Base-by-base conservation (phyloP, 805 yeast species). In the Lachancea thermotolerans region DNA sequence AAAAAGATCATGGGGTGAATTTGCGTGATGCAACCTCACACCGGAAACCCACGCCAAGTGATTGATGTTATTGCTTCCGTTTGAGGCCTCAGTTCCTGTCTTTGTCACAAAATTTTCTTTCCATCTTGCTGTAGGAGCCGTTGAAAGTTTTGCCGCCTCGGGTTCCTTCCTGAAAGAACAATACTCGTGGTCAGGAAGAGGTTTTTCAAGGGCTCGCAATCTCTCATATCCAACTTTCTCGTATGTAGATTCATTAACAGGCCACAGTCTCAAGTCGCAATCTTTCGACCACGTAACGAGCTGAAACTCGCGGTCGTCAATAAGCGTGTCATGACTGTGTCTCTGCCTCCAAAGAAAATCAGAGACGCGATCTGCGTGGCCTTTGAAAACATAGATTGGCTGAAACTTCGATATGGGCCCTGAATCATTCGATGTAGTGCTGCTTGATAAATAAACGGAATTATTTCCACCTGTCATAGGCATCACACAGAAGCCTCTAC, bases 21-120 rank as follows among this genome's bases (percentile, higher is more conserved):
- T 63, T 3, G 53, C 50, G 33, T 60, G 39, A 55, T 65, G 59
- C 61, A 91, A 78, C 46, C 89, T 72, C 7, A 91, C 95, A 42
- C 98, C 97, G 0, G 96, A 82, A 33, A 95, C 81, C 98, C 98
- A 91, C 51, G 84, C 81, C 49, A 91, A 67, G 58, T 87, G 95
- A 53, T 82, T 80, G 28, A 77, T 59, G 45, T 76, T 75, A 46
- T 68, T 71, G 6, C 44, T 51, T 3, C 52, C 46, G 16, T 57
- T 58, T 14, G 39, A 42, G 56, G 27, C 16, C 10, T 47, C 41
- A 43, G 59, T 41, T 4, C 72, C 73, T 14, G 71, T 64, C 16
- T 64, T 67, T 0, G 72, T 62, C 5, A 71, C 73, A 44, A 68
- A 61, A 21, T 59, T 64, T 46, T 69, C 74, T 52, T 60, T 70